Evolutionary conservation across 768 basidiomycete genomes (phyloP).

Genomic region (Suillus brevipes): DNA sequence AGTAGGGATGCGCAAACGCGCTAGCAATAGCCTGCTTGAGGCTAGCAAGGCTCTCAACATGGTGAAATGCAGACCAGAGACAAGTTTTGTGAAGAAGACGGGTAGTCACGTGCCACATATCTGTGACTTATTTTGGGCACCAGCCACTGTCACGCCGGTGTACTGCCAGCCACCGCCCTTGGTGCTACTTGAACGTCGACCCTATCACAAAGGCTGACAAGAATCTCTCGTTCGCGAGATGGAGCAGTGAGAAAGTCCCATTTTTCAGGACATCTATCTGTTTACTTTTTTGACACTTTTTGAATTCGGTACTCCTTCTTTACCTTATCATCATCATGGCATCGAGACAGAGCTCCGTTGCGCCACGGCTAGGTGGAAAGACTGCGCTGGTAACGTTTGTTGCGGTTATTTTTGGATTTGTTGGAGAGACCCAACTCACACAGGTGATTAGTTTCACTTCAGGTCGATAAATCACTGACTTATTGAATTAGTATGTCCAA

Average conservation of each 20-base stretch:
- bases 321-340: conserved; percentile 14
- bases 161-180: too few relatives aligned
- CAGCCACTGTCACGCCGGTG: too few relatives aligned
- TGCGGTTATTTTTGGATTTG: conserved; percentile 66
- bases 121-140: background rate
- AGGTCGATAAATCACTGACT: conserved; percentile 8
- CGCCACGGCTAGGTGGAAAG: conserved; percentile 44
- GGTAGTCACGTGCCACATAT: conserved; percentile 8
- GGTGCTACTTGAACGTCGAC: background rate
- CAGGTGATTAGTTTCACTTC: conserved; percentile 50
- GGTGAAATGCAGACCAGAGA: conserved; percentile 13
- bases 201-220: background rate
- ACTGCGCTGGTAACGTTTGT: conserved; percentile 57
- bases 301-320: background rate
- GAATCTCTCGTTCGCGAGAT: background rate
- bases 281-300: background rate
- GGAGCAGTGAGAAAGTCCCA: background rate
- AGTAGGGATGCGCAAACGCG: conserved; percentile 47
- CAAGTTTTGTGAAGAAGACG: background rate
- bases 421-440: conserved; percentile 71
- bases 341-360: background rate
- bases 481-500: conserved; percentile 67
- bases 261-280: background rate
- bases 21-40: conserved; percentile 60
- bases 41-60: conserved; percentile 70